Base-by-base conservation (phyloP, 116 monocot genomes). In the Phalaenopsis hybrid region DNA sequence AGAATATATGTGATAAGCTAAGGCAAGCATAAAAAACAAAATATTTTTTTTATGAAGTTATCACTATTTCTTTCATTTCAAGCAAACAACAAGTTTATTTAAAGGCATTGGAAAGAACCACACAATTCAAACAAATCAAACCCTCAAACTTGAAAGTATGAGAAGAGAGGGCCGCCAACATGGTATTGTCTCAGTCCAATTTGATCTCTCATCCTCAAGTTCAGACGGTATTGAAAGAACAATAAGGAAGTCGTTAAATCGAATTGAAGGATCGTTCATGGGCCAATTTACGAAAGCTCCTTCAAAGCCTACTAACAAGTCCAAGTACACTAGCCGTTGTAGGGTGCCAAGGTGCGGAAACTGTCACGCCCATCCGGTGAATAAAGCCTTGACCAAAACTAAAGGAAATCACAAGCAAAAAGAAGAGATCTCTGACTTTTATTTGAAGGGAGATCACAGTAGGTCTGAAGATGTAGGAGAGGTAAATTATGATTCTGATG, bases 111-210 rank as follows among this genome's bases (percentile, higher is more conserved):
- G 16, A 55, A 55, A 55, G 15, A 55, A 1, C 55, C 55, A 15
- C 17, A 55, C 4, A 3, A 4, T 16, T 55, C 55, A 4, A 55
- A 55, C 55, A 55, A 16, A 16, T 16, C 55, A 16, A 55, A 55
- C 4, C 55, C 55, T 55, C 15, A 55, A 55, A 16, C 55, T 63
- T 25, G 25, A 4, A 4, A 70, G 23, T 20, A 81, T 81, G 81
- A 81, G 68, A 31, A 81, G 86, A 51, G 79, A 82, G 34, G 86
- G 82, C 13, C 57, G 75, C 13, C 86, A 86, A 37, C 86, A 80
- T 65, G 86, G 85, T 1, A 55, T 79, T 48, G 82, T 82, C 15
- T 41, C 41, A 41, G 2, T 41, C 41, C 3, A 41, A 2, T 41
- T 41, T 41, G 41, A 41, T 41, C 41, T 41, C 41, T 41, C 41